A percentile compares a stretch with the other conserved stretches of the same genome.
phyloP scores from a whole-genome alignment of 1,284 basidiomycete species.

The Cerrena zonata region DNA sequence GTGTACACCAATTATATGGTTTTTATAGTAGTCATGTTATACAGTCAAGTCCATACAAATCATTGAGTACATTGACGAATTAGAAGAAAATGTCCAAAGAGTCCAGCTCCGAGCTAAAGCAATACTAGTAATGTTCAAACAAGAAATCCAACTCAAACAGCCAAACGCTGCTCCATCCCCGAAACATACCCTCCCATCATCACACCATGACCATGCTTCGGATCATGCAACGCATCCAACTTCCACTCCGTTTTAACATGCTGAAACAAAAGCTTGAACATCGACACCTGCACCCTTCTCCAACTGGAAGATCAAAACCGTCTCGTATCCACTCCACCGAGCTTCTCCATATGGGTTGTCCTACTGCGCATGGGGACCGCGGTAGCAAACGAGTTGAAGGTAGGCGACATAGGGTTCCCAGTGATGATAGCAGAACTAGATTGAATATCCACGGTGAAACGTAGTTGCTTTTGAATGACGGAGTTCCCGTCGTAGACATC shows the following conservation, averaged over 20 bases:
- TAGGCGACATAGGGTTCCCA: constrained; percentile 18
- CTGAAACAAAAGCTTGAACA: constrained; percentile 72
- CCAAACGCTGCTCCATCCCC: not conserved
- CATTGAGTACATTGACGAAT: not conserved
- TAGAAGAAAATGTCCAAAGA: no score
- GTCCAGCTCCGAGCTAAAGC: no score
- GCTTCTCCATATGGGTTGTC: constrained; percentile 8
- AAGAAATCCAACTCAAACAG: not conserved
- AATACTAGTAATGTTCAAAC: not conserved
- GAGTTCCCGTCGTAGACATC: constrained; percentile 45
- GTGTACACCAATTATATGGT: no score
- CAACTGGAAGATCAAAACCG: constrained; percentile 56
- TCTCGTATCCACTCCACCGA: constrained; percentile 22
- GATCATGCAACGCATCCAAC: constrained; percentile 33
- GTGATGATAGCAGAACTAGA: constrained; percentile 15
- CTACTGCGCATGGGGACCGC: constrained; percentile 7
- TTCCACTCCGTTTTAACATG: constrained; percentile 65
- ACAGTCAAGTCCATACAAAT: no score
- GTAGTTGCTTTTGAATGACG: constrained; percentile 49
- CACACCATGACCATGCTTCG: constrained; percentile 5
- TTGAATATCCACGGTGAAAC: constrained; percentile 56
- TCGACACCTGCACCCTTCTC: constrained; percentile 85
- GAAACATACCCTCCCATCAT: not conserved
- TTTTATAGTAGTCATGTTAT: no score
- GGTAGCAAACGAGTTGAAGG: constrained; percentile 11